These are phyloP conservation scores for Lactifluus hygrophoroides DNA, from an alignment of 768 basidiomycete genomes.

Conservation along the genomic window DNA sequence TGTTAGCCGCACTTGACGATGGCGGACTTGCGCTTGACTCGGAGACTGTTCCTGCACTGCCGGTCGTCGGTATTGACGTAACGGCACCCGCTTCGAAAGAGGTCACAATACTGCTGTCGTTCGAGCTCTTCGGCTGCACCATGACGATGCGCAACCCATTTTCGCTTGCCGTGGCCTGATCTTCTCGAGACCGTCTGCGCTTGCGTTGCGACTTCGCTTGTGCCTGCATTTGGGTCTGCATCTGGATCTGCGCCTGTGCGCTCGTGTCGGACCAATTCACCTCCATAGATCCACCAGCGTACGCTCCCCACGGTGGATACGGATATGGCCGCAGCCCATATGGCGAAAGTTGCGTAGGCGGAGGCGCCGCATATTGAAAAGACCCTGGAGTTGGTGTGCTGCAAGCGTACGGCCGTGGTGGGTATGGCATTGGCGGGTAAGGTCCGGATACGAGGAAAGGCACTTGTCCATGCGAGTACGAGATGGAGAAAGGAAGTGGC, in stretches of 20 bases:
- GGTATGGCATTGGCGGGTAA: slow-evolving; percentile 24
- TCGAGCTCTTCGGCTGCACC: slow-evolving; percentile 7
- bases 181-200: not conserved
- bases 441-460: slow-evolving; percentile 21
- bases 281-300: not conserved
- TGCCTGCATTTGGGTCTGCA: not conserved
- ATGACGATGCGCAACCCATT: slow-evolving; percentile 8
- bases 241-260: not conserved
- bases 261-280: slow-evolving; percentile 5
- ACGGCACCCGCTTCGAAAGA: not conserved
- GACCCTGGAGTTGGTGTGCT: not conserved
- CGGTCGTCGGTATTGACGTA: not conserved
- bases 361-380: slow-evolving; percentile 8
- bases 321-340: slow-evolving; percentile 20
- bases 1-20: not conserved
- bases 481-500: slow-evolving; percentile 30
- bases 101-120: not conserved
- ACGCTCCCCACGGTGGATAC: slow-evolving; percentile 16
- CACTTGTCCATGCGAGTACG: slow-evolving; percentile 21
- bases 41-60: not conserved
- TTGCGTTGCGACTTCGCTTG: slow-evolving; percentile 4
- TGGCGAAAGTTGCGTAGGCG: slow-evolving; percentile 3
- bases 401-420: slow-evolving; percentile 14
- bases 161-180: not conserved
- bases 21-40: not conserved